Evolutionary conservation across 495 filamentous ascomycete genomes (phyloP).

Genomic region (Xeromyces bisporus): DNA sequence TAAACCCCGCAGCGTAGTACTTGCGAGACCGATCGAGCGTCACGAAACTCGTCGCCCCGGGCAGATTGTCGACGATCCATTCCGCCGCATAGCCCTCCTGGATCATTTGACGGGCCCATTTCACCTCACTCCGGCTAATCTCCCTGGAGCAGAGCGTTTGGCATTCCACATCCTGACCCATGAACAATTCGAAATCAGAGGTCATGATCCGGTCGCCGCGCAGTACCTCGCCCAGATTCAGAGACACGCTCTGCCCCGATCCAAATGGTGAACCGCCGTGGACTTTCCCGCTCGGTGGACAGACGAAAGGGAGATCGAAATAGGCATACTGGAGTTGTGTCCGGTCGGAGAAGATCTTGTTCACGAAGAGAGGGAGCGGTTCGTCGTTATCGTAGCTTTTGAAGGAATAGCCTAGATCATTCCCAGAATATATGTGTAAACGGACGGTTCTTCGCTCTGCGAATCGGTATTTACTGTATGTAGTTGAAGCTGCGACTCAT

Average conservation of each 20-base stretch:
- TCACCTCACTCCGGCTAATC: conserved; percentile 47
- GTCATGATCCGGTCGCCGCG: conserved; percentile 81
- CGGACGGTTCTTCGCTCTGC: too few species aligned
- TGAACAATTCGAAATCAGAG: conserved; percentile 71
- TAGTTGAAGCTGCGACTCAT: too few species aligned
- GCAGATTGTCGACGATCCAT: conserved; percentile 94
- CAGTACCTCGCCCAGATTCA: conserved; percentile 87
- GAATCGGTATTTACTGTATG: too few species aligned
- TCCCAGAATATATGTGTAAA: too few species aligned
- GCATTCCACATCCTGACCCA: conserved; percentile 66
- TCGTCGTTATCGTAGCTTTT: conserved; percentile 69
- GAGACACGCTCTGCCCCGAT: conserved; percentile 63
- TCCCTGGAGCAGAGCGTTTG: conserved; percentile 56
- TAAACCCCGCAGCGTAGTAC: conserved; percentile 93
- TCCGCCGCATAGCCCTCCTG: conserved; percentile 76
- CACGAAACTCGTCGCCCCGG: conserved; percentile 84
- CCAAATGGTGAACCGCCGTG: conserved; percentile 55
- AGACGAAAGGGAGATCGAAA: conserved; percentile 84
- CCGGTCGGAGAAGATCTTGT: conserved; percentile 88
- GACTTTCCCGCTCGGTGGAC: conserved; percentile 55
- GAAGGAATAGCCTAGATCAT: conserved; percentile 47
- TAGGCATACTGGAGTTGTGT: conserved; percentile 90
- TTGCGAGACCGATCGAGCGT: conserved; percentile 76
- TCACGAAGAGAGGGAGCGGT: conserved; percentile 73
- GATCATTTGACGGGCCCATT: conserved; percentile 57